These are phyloP conservation scores for Solanum aculeatissimum DNA, from an alignment of 305 asterid genomes.

Conservation along the genomic window DNA sequence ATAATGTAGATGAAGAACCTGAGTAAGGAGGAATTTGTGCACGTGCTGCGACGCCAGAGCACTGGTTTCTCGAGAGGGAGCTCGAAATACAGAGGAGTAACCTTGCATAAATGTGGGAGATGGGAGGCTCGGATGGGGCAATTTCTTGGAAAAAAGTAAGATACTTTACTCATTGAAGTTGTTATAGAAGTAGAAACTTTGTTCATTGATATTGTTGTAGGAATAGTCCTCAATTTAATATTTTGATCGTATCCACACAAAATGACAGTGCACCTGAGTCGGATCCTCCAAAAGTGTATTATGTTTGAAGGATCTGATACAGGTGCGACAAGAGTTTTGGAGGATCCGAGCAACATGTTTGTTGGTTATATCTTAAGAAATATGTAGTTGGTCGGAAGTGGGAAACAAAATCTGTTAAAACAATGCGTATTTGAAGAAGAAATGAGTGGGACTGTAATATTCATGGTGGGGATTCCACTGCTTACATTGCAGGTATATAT, in stretches of 20 bases:
- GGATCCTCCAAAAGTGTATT: not conserved
- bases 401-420: not conserved
- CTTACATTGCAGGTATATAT: slow-evolving; percentile 79
- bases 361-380: not conserved
- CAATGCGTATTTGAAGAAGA: slow-evolving; percentile 4
- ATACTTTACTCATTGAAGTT: no score
- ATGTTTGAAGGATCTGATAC: not conserved
- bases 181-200: not conserved
- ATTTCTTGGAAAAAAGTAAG: slow-evolving; percentile 82
- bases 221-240: not conserved
- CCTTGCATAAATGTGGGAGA: slow-evolving; percentile 79
- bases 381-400: not conserved
- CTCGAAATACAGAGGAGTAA: slow-evolving; percentile 79
- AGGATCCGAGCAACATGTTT: not conserved
- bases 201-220: not conserved
- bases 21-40: slow-evolving; percentile 66
- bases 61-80: slow-evolving; percentile 82
- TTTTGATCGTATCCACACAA: not conserved
- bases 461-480: slow-evolving; percentile 46
- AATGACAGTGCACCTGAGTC: not conserved
- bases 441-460: slow-evolving; percentile 16
- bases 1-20: slow-evolving; percentile 38
- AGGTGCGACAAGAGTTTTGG: not conserved
- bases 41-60: slow-evolving; percentile 65
- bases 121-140: slow-evolving; percentile 98